Conservation (phyloP, 108 stramenopile genomes). For the Fragilariopsis cylindrus region DNA sequence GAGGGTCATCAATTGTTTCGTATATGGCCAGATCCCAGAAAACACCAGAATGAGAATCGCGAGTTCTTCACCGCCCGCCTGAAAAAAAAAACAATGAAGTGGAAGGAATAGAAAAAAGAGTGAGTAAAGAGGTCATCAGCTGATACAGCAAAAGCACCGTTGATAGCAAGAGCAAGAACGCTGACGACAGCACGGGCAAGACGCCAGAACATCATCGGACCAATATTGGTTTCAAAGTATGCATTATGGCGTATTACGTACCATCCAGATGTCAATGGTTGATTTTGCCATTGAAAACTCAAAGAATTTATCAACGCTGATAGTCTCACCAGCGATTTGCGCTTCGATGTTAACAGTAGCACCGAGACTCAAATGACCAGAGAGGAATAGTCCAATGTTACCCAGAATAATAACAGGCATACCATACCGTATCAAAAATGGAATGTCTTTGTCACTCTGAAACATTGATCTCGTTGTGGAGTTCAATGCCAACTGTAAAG, state of each 20-base stretch:
- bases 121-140: no score
- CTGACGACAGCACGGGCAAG: no score
- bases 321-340: constrained; percentile 55
- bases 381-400: constrained; percentile 74
- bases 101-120: no score
- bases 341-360: constrained; percentile 65
- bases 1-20: constrained; percentile 66
- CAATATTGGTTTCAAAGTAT: no score
- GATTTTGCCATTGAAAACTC: constrained; percentile 70
- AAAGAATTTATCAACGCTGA: constrained; percentile 62
- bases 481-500: constrained; percentile 45
- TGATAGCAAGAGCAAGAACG: no score
- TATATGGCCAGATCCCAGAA: constrained; percentile 85
- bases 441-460: constrained; percentile 44
- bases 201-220: no score
- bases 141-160: no score
- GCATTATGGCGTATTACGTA: no score
- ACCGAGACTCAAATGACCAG: constrained; percentile 74
- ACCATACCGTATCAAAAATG: constrained; percentile 41
- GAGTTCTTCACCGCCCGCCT: constrained; percentile 67
- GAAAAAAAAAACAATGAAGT: no score
- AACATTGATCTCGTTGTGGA: constrained; percentile 51
- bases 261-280: constrained; percentile 56
- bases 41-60: constrained; percentile 74
- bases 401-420: constrained; percentile 72